These are phyloP conservation scores for Suhomyces choctaworum DNA, from an alignment of 1,139 yeast species.

Conservation along the genomic window DNA sequence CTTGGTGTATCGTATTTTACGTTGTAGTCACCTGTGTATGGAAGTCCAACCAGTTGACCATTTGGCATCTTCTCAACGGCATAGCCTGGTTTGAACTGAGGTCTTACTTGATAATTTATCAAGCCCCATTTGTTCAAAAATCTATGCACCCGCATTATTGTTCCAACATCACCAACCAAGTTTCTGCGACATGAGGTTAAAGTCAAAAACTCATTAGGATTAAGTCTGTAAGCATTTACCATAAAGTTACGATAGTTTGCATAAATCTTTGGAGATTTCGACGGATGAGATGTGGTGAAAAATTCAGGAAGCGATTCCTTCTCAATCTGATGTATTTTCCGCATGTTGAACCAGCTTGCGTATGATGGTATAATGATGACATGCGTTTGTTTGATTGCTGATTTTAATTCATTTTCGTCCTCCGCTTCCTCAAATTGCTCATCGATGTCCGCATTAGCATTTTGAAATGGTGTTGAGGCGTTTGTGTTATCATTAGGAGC, in stretches of 20 bases:
- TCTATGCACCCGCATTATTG: constrained; percentile 84
- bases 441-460: background rate
- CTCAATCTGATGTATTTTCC: constrained; percentile 62
- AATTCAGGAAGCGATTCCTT: constrained; percentile 86
- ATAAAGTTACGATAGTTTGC: constrained; percentile 88
- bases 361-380: constrained; percentile 92
- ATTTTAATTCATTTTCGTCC: constrained; percentile 12
- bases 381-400: constrained; percentile 63
- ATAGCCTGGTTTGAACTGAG: constrained; percentile 64
- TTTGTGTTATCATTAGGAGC: constrained; percentile 1
- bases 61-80: constrained; percentile 58
- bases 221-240: constrained; percentile 87
- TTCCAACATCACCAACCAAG: constrained; percentile 94
- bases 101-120: constrained; percentile 87
- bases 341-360: constrained; percentile 85
- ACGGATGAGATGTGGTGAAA: constrained; percentile 69
- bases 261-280: constrained; percentile 88
- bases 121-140: constrained; percentile 96
- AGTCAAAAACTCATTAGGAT: constrained; percentile 90
- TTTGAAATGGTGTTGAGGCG: constrained; percentile 1
- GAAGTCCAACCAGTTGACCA: constrained; percentile 50
- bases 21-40: constrained; percentile 67
- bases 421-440: constrained; percentile 5
- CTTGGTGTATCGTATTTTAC: constrained; percentile 87
- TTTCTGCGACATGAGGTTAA: constrained; percentile 94